Evolutionary conservation across 345 rosid genomes (phyloP), one percentile per base, ranked within the genome.

Genomic region (Hibiscus mutabilis): DNA sequence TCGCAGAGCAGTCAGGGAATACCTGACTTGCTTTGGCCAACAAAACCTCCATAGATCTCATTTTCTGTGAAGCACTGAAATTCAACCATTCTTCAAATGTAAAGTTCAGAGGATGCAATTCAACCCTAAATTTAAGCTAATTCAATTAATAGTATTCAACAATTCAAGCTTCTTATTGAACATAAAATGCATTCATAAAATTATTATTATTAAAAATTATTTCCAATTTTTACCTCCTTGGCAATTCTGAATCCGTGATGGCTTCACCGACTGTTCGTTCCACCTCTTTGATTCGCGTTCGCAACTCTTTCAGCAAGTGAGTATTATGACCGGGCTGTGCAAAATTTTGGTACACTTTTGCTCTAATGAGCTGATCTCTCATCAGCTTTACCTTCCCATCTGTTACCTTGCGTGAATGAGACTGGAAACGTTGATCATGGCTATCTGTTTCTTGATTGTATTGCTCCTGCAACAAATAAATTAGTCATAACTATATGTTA

Each of bases 331-430:
- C 92, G 29, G 91, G 78, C 16, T 88, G 91, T 63, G 89, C 78
- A 61, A 84, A 81, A 81, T 61, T 80, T 81, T 89, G 70, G 87
- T 86, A 95, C 70, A 80, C 89, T 79, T 78, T 86, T 68, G 96
- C 96, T 84, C 91, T 87, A 66, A 95, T 80, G 62, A 95, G 66
- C 77, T 87, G 87, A 86, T 95, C 97, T 86, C 84, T 87, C 78
- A 90, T 84, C 87, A 81, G 84, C 69, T 80, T 87, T 66, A 87
- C 81, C 84, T 86, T 95, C 71, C 65, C 80, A 83, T 95, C 92
- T 29, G 75, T 74, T 22, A 64, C 64, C 79, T 77, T 76, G 33
- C 53, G 81, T 64, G 81, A 66, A n/a, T 66, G 71, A 79, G 74
- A 61, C 16, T 15, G 79, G 60, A 75, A 56, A 11, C 73, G 84